phyloP scores from a whole-genome alignment of 345 rosid species.

The Gossypium herbaceum region DNA sequence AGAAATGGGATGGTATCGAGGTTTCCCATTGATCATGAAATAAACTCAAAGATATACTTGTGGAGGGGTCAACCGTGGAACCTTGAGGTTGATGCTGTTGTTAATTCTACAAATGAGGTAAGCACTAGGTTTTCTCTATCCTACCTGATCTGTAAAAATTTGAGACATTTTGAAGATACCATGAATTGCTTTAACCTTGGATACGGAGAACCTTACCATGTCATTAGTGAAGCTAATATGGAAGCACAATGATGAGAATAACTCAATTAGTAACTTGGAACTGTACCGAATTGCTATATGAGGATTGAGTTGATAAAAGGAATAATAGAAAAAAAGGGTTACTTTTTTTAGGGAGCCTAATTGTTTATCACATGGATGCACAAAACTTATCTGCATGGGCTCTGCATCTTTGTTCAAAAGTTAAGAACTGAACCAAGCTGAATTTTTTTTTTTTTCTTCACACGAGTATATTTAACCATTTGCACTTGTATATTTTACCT shows the following conservation, averaged over 20 bases:
- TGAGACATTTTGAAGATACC: neutral
- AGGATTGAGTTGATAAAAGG: neutral
- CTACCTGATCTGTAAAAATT: neutral
- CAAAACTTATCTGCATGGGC: neutral
- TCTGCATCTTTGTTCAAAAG: neutral
- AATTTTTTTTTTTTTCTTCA: neutral
- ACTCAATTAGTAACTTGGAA: neutral
- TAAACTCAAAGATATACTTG: slow-evolving; percentile 74
- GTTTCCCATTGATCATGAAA: slow-evolving; percentile 84
- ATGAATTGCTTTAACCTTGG: neutral
- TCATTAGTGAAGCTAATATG: neutral
- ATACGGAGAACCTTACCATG: neutral
- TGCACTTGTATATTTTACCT: neutral
- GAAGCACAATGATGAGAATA: slow-evolving; percentile 6
- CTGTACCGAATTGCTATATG: neutral
- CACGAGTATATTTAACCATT: neutral
- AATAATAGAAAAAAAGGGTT: neutral
- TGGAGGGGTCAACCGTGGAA: slow-evolving; percentile 99
- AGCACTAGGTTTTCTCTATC: slow-evolving; percentile 19
- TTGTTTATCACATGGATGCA: too few relatives aligned
- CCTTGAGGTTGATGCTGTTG: slow-evolving; percentile 97
- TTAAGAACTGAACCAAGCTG: neutral
- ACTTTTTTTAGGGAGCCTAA: too few relatives aligned
- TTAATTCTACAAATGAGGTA: slow-evolving; percentile 96
- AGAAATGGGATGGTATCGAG: slow-evolving; percentile 61